Base-by-base conservation (phyloP, 2,329 filamentous ascomycete genomes). In the Magnaporthales sp. region DNA sequence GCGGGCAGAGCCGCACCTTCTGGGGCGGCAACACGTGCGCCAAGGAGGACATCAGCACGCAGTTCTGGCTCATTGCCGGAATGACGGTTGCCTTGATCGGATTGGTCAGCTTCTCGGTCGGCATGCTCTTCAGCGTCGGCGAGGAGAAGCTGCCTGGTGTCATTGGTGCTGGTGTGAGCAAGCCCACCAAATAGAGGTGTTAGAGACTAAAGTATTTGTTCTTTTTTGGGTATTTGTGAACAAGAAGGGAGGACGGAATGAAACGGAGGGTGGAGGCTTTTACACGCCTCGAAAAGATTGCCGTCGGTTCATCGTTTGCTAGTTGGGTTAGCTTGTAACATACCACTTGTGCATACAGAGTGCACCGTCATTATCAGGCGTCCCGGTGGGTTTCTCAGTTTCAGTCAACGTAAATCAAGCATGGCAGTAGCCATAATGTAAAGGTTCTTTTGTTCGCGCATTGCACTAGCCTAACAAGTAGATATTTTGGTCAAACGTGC, bases 101-200 rank as follows among this genome's bases (percentile, higher is more conserved):
- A 62, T 78, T 91, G 51, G 79, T 96, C 30, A 83, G 82, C 51
- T 89, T 90, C 75, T 88, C 87, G 11, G 89, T 98, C 71, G 87
- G 89, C 6, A 81, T 96, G 83, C 77, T 99, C 66, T 95, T 90
- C 77, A 89, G 82, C 69, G 91, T 98, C 73, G 95, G 94, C 38
- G 86, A 91, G 76, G 89, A 96, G 80, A 90, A 93, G 78, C 82
- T 98, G 70, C 95, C 95, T 0, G 93, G 93, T 72, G 94, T 99
- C 9, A 93, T 99, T 77, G 92, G 93, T n/a, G 95, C 95, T 63
- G 95, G 95, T 70, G 94, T 99, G 51, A 91, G 90, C 70, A 86
- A 88, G 67, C 19, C 64, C 13, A 83, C 88, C 38, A 92, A 89
- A 77, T 86, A 80, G 29, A 60, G 4, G 2, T 26, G 24, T 27